phyloP scores from a whole-genome alignment of 1,284 basidiomycete genomes.

The Naganishia sp. region DNA sequence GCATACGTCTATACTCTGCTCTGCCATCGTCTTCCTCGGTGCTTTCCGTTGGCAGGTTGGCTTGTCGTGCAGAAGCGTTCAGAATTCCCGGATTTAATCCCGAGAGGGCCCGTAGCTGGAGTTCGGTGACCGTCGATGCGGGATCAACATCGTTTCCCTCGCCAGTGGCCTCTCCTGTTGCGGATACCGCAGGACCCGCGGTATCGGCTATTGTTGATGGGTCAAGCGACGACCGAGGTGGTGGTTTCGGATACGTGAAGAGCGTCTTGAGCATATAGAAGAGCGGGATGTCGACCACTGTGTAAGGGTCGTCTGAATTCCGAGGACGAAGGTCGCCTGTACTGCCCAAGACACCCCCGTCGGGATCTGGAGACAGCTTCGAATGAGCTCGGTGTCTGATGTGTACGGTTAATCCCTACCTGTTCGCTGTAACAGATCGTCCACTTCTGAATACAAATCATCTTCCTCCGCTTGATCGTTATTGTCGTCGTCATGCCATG shows the following conservation, averaged over 20 bases:
- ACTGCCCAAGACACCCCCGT: constrained; percentile 3
- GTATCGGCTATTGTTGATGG: neutral
- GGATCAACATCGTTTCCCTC: neutral
- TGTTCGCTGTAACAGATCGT: constrained; percentile 18
- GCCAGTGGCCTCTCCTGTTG: neutral
- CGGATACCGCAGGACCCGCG: neutral
- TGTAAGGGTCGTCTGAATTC: constrained; percentile 13
- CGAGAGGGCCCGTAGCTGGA: constrained; percentile 3
- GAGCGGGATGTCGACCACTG: constrained; percentile 22
- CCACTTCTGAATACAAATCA: constrained; percentile 10
- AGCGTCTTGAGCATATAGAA: constrained; percentile 18
- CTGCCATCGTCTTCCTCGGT: constrained; percentile 15
- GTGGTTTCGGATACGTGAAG: constrained; percentile 12
- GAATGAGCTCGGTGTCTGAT: neutral
- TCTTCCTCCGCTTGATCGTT: constrained; percentile 1
- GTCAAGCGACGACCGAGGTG: constrained; percentile 6
- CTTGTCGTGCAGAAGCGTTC: neutral
- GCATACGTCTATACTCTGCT: constrained; percentile 22
- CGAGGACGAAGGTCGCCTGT: neutral
- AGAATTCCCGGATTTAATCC: constrained; percentile 15
- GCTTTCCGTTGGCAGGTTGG: neutral
- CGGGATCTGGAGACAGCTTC: constrained; percentile 11
- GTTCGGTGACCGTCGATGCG: constrained; percentile 1
- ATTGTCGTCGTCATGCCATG: neutral
- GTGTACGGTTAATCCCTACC: neutral